These are phyloP conservation scores for Chlamydomonas sp. DNA, from an alignment of 139 green algal species.

Conservation along the genomic window DNA sequence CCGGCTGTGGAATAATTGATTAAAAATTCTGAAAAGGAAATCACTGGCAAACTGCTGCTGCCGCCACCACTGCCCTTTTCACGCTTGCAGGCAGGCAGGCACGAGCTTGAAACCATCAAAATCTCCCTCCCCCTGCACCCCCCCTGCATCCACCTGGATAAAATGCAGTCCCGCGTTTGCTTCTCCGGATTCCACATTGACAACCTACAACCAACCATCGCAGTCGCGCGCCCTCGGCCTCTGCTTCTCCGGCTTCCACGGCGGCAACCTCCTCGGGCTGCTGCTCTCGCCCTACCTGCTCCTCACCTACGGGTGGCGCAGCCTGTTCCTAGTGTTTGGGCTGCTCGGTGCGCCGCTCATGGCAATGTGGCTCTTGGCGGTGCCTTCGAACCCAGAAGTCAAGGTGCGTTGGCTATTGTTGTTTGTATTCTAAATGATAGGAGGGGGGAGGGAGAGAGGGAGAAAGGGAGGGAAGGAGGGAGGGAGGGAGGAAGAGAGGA, in stretches of 20 bases:
- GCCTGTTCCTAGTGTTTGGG: constrained; percentile 75
- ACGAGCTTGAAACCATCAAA: too few relatives aligned
- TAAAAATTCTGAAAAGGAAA: too few relatives aligned
- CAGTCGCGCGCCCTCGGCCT: constrained; percentile 53
- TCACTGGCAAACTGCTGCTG: too few relatives aligned
- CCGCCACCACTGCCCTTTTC: too few relatives aligned
- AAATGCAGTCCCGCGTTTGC: too few relatives aligned
- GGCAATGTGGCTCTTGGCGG: constrained; percentile 52
- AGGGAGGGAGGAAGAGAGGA: neutral
- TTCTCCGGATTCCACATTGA: too few relatives aligned
- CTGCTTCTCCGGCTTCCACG: constrained; percentile 76
- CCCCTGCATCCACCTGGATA: too few relatives aligned
- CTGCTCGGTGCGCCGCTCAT: constrained; percentile 63
- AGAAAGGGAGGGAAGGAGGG: neutral
- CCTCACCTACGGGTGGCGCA: constrained; percentile 58
- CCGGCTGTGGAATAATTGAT: too few relatives aligned
- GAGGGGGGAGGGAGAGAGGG: neutral
- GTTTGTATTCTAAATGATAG: neutral
- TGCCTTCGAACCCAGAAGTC: too few relatives aligned
- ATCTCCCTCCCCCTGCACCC: too few relatives aligned
- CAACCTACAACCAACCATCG: too few relatives aligned
- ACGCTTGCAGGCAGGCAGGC: too few relatives aligned
- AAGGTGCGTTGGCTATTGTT: neutral
- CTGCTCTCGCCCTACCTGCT: constrained; percentile 73
- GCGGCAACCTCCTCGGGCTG: constrained; percentile 75